phyloP scores from a whole-genome alignment of 495 filamentous ascomycete genomes.

The Talaromyces liani region DNA sequence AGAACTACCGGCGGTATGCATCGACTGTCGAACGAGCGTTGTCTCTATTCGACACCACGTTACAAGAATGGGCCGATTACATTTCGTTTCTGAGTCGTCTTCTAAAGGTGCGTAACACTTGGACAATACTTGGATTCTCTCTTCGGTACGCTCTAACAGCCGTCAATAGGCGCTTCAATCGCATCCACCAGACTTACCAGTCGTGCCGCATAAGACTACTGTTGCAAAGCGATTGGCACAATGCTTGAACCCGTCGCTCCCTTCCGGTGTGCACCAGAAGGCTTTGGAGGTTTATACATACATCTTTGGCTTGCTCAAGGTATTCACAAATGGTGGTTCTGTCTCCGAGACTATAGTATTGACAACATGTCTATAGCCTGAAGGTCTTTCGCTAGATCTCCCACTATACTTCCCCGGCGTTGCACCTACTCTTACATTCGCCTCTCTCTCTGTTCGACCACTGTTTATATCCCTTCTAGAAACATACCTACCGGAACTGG shows the following conservation, averaged over 20 bases:
- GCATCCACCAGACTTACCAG: slow-evolving; percentile 59
- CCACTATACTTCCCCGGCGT: slow-evolving; percentile 84
- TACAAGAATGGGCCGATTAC: slow-evolving; percentile 99
- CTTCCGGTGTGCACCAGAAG: slow-evolving; percentile 98
- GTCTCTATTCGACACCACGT: slow-evolving; percentile 80
- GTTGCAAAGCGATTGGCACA: slow-evolving; percentile 90
- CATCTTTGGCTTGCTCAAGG: slow-evolving; percentile 56
- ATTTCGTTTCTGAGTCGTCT: slow-evolving; percentile 92
- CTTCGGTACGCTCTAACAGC: slow-evolving; percentile 9
- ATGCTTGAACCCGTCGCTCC: slow-evolving; percentile 86
- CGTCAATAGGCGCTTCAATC: slow-evolving; percentile 74
- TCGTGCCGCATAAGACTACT: slow-evolving; percentile 74
- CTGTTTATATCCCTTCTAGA: slow-evolving; percentile 79
- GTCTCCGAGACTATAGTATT: not conserved
- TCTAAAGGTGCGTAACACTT: slow-evolving; percentile 58
- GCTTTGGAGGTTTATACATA: slow-evolving; percentile 87
- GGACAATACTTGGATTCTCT: slow-evolving; percentile 7
- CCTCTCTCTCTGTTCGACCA: slow-evolving; percentile 80
- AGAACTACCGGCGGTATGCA: slow-evolving; percentile 85
- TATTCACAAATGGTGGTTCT: slow-evolving; percentile 7
- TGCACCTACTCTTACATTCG: slow-evolving; percentile 81
- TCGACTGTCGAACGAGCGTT: slow-evolving; percentile 81
- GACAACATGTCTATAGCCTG: slow-evolving; percentile 31
- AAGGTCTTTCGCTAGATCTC: slow-evolving; percentile 73
- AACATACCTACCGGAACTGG: slow-evolving; percentile 63